Base-by-base conservation (phyloP, 1,139 yeast species). In the Pichia sp. region DNA sequence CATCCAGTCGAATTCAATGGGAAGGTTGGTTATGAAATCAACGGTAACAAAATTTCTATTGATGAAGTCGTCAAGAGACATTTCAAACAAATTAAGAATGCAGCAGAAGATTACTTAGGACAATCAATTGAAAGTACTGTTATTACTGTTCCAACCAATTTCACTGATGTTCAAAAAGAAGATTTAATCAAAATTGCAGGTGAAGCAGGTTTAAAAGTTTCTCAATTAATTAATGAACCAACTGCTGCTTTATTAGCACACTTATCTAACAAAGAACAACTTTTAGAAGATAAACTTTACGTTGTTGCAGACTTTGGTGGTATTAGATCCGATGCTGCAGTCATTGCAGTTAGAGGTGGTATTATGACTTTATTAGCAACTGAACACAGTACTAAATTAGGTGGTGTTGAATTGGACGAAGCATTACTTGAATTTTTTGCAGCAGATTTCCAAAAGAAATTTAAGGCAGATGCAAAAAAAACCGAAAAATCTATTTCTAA, bases 231-330 rank as follows among this genome's bases (percentile, higher is more conserved):
- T 62, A 81, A 83, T 63, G 99, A 91, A 68, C 96, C 97, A 52
- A 74, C 89, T 47, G 86, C 96, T 50, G 96, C 97, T 38, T 70
- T 91, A 50, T 72, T 91, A 54, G 89, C 97, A 7, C 84, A 82
- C 55, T 72, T 79, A 49, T 63, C 69, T 33, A 72, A 72, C 45
- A 81, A 76, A 43, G 78, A 74, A 55, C 35, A 50, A 31, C 68
- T 78, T 53, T 61, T 64, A 42, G 68, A 78, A 53, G 96, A 91
- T 65, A 85, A 81, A 67, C 69, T 86, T 46, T 87, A 82, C 56
- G 93, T 86, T 41, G 96, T 93, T 54, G 94, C 95, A 39, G 98
- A 91, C 65, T 85, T 91, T 59, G 99, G 98, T 63, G 97, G 96
- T 61, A 76, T 88, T 55, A 80, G 98, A 68, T 82, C 95, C 31